Conservation (phyloP, 2,329 filamentous ascomycete genomes). For the Penicillium occitanis region DNA sequence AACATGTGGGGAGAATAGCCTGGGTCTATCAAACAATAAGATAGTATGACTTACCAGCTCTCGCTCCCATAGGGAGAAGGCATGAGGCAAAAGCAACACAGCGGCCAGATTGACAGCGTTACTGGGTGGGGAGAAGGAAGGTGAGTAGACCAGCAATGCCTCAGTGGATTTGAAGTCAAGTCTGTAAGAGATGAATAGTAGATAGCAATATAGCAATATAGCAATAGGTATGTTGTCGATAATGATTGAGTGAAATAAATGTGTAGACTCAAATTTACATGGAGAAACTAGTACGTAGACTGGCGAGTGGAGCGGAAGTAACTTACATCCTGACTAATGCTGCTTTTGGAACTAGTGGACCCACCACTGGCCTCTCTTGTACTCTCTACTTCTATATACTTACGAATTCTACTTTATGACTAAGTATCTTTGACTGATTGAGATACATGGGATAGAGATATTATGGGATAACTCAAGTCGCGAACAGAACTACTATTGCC, state of each 20-base stretch:
- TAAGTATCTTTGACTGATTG: too few species aligned
- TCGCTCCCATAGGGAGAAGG: conserved; percentile 23
- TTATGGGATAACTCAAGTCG: neutral
- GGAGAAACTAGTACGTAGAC: conserved; percentile 2
- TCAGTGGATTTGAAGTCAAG: neutral
- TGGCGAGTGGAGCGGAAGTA: conserved; percentile 14
- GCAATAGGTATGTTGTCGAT: too few species aligned
- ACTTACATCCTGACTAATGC: conserved; percentile 3
- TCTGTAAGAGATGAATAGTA: neutral
- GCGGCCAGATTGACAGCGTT: conserved; percentile 20
- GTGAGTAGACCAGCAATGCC: neutral
- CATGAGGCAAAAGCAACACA: conserved; percentile 19
- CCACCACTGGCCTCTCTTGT: neutral
- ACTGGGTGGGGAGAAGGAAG: neutral
- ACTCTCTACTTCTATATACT: neutral
- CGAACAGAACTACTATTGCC: too few species aligned
- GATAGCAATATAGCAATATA: neutral
- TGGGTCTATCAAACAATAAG: neutral
- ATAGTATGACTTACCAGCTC: conserved; percentile 22
- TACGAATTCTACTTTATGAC: too few species aligned
- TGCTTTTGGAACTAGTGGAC: conserved; percentile 6
- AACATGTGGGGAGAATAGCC: neutral
- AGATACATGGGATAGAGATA: neutral
- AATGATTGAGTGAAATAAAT: too few species aligned
- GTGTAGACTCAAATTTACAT: conserved; percentile 5